Evolutionary conservation across 2,329 filamentous ascomycete genomes (phyloP).

Genomic region (Rutstroemia sydowiana): DNA sequence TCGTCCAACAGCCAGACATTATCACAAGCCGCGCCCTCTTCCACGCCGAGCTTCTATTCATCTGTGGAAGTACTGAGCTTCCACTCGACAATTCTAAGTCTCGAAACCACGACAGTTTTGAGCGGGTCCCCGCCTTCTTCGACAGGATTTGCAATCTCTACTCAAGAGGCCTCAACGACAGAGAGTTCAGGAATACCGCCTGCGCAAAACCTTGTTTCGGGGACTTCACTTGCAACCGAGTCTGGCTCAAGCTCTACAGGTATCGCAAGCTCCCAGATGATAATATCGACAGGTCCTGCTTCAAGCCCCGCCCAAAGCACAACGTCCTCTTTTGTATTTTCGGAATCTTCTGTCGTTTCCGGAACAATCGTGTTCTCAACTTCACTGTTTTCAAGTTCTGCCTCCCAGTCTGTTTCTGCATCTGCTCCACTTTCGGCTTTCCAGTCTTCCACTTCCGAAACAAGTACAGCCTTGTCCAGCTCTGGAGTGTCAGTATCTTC

Average conservation of each 20-base stretch:
- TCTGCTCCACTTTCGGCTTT: not conserved
- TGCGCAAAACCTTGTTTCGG: too few species aligned
- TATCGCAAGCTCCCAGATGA: too few species aligned
- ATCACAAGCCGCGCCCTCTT: not conserved
- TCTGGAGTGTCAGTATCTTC: not conserved
- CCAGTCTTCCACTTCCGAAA: not conserved
- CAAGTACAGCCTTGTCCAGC: not conserved
- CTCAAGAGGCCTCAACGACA: not conserved
- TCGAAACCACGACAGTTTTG: not conserved
- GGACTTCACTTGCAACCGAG: too few species aligned
- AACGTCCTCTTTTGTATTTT: too few species aligned
- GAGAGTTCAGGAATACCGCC: not conserved
- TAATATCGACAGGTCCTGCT: too few species aligned
- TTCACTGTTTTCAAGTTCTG: not conserved
- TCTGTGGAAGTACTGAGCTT: not conserved
- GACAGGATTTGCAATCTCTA: not conserved
- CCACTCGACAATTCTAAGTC: not conserved
- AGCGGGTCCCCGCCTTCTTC: not conserved
- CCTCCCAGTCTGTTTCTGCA: not conserved
- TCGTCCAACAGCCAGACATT: too few species aligned
- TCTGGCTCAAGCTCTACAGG: too few species aligned
- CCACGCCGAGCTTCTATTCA: not conserved
- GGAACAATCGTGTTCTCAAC: too few species aligned
- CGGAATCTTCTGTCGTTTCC: too few species aligned
- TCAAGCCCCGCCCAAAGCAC: too few species aligned